A percentile compares a stretch with the other conserved stretches of the same genome.
Conservation (phyloP, 1,139 yeast species). For the Pichia terricola region DNA sequence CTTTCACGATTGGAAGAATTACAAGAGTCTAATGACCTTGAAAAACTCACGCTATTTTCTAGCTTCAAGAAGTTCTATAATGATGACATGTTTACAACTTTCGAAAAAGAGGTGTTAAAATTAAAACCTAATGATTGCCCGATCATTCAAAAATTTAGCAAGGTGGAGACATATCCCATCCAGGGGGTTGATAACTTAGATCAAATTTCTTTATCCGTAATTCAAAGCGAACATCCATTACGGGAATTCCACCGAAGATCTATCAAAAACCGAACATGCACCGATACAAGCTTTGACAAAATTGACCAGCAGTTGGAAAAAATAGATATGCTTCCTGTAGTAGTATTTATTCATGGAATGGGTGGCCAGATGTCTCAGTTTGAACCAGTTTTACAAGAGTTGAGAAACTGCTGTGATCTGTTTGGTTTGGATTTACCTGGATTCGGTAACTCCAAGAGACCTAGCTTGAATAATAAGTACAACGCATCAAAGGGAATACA, state of each 20-base stretch:
- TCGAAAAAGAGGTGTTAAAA: slow-evolving; percentile 32
- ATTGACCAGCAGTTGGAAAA: slow-evolving; percentile 27
- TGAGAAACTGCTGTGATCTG: slow-evolving; percentile 58
- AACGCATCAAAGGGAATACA: slow-evolving; percentile 1
- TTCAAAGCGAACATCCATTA: slow-evolving; percentile 49
- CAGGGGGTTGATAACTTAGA: slow-evolving; percentile 25
- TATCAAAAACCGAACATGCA: slow-evolving; percentile 19
- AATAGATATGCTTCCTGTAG: slow-evolving; percentile 42
- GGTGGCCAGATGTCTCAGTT: slow-evolving; percentile 76
- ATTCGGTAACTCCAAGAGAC: slow-evolving; percentile 46
- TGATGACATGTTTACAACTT: slow-evolving; percentile 19
- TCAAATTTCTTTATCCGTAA: slow-evolving; percentile 31
- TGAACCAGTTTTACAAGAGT: slow-evolving; percentile 52
- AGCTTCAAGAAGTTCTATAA: slow-evolving; percentile 10
- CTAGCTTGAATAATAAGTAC: slow-evolving; percentile 9
- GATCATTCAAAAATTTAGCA: slow-evolving; percentile 39
- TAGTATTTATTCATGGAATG: slow-evolving; percentile 60
- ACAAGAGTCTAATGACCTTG: slow-evolving; percentile 12
- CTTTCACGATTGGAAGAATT: slow-evolving; percentile 10
- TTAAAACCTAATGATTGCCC: slow-evolving; percentile 49
- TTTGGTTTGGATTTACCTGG: slow-evolving; percentile 67
- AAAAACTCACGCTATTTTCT: slow-evolving; percentile 2
- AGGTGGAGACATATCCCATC: slow-evolving; percentile 32
- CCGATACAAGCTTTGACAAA: slow-evolving; percentile 15
- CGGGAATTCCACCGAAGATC: slow-evolving; percentile 37